These are phyloP conservation scores for Termitomyces sp. DNA, from an alignment of 768 basidiomycete genomes.

Conservation along the genomic window DNA sequence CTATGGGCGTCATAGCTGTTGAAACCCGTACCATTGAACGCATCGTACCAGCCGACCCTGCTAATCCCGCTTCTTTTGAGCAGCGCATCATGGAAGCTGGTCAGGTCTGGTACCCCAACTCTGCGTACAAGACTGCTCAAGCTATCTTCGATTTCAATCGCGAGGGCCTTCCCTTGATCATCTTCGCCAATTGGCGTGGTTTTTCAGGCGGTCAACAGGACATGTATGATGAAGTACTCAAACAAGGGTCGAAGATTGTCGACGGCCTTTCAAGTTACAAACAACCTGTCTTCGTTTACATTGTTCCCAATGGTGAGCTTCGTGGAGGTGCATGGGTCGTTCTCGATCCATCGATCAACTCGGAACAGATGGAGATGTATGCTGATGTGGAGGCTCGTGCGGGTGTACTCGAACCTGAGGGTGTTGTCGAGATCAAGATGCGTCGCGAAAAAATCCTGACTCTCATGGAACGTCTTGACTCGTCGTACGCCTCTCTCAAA, in stretches of 20 bases:
- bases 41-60: constrained; percentile 94
- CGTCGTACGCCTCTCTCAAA: constrained; percentile 77
- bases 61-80: constrained; percentile 94
- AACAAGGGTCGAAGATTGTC: constrained; percentile 98
- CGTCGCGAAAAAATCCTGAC: constrained; percentile 87
- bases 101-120: constrained; percentile 99
- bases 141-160: constrained; percentile 99
- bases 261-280: constrained; percentile 97
- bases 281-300: constrained; percentile 97
- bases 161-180: constrained; percentile 93
- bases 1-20: constrained; percentile 96
- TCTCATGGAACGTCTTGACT: constrained; percentile 92
- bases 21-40: constrained; percentile 97
- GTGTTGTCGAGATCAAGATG: constrained; percentile 97
- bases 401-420: constrained; percentile 95
- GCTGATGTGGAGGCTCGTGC: constrained; percentile 94
- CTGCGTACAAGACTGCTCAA: constrained; percentile 98
- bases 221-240: constrained; percentile 97
- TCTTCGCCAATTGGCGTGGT: constrained; percentile 99
- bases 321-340: constrained; percentile 99
- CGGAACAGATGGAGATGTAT: constrained; percentile 99
- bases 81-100: constrained; percentile 99
- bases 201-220: constrained; percentile 99
- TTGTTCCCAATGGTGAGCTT: constrained; percentile 96
- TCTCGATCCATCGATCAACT: constrained; percentile 95